Evolutionary conservation across 176 grass and related monocot species (phyloP).

Genomic region (Elymus sibiricus): DNA sequence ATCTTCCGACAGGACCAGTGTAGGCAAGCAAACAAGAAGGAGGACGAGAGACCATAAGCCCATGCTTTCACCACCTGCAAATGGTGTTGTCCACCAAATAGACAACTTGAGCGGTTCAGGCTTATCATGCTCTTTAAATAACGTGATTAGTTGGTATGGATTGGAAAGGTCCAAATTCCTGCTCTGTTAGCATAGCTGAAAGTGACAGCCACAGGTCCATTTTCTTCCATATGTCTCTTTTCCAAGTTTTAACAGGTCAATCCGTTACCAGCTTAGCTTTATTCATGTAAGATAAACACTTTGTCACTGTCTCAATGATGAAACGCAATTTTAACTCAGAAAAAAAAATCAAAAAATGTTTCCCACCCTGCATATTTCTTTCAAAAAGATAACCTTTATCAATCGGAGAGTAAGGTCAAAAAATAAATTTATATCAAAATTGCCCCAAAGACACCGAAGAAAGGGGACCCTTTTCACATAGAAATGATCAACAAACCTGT

Average conservation of each 20-base stretch:
- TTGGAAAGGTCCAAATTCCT: constrained; percentile 1
- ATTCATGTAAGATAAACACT: constrained; percentile 1
- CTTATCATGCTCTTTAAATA: constrained; percentile 10
- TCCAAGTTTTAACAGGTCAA: constrained; percentile 21
- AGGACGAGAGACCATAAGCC: constrained; percentile 35
- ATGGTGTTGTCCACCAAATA: constrained; percentile 17
- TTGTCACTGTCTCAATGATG: constrained; percentile 18
- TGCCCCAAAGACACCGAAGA: neutral
- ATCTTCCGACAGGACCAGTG: constrained; percentile 46
- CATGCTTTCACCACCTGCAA: constrained; percentile 44
- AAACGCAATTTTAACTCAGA: neutral
- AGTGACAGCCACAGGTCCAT: constrained; percentile 21
- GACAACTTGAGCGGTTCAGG: constrained; percentile 10
- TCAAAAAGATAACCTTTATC: neutral
- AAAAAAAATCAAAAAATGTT: neutral
- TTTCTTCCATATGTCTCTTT: constrained; percentile 8
- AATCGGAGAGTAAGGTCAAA: neutral
- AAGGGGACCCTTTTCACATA: neutral
- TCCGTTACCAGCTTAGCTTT: constrained; percentile 11
- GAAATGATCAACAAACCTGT: neutral
- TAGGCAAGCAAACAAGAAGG: constrained; percentile 42
- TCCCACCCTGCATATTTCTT: neutral
- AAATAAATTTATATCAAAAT: neutral
- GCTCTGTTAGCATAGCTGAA: constrained; percentile 23
- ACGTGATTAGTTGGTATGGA: constrained; percentile 20